These are phyloP conservation scores for Ophiostoma pallidulum DNA, from an alignment of 2,329 filamentous ascomycete genomes.

Conservation along the genomic window DNA sequence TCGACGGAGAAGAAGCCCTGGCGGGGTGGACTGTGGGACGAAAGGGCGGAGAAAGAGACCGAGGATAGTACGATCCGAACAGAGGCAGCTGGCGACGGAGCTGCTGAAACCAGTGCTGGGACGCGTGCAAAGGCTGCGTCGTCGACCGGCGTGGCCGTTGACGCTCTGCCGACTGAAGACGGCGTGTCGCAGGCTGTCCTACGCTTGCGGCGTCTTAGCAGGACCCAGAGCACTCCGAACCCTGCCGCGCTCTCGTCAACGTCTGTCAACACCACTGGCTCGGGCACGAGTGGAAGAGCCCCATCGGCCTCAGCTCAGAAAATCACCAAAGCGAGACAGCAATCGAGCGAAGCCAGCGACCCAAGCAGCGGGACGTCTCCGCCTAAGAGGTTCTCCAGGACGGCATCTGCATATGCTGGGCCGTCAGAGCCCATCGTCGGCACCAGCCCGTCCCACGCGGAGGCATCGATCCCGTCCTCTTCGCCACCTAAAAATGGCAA, in stretches of 20 bases:
- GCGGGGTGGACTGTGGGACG: constrained; percentile 74
- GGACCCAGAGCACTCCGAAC: constrained; percentile 41
- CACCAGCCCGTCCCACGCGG: constrained; percentile 56
- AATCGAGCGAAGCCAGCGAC: constrained; percentile 18
- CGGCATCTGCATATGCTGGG: constrained; percentile 49
- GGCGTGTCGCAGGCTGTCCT: constrained; percentile 26
- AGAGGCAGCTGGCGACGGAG: constrained; percentile 36
- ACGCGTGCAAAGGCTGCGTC: not conserved
- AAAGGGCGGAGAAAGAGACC: constrained; percentile 32
- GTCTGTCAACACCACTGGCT: constrained; percentile 30
- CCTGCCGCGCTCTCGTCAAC: constrained; percentile 28
- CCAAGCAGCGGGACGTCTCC: constrained; percentile 16
- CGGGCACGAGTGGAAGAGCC: not conserved
- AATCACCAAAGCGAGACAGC: constrained; percentile 36
- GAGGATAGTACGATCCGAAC: constrained; percentile 19
- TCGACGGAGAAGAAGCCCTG: constrained; percentile 68
- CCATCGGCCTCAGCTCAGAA: not conserved
- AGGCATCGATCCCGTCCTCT: constrained; percentile 49
- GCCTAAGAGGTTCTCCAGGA: constrained; percentile 46
- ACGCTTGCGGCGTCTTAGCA: constrained; percentile 39
- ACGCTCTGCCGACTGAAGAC: constrained; percentile 29
- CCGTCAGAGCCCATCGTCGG: constrained; percentile 57
- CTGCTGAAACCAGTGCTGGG: constrained; percentile 26
- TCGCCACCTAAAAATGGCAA: constrained; percentile 45
- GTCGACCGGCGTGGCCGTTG: constrained; percentile 19